phyloP scores from a whole-genome alignment of 257 asterid genomes.

The Capsicum chinense region DNA sequence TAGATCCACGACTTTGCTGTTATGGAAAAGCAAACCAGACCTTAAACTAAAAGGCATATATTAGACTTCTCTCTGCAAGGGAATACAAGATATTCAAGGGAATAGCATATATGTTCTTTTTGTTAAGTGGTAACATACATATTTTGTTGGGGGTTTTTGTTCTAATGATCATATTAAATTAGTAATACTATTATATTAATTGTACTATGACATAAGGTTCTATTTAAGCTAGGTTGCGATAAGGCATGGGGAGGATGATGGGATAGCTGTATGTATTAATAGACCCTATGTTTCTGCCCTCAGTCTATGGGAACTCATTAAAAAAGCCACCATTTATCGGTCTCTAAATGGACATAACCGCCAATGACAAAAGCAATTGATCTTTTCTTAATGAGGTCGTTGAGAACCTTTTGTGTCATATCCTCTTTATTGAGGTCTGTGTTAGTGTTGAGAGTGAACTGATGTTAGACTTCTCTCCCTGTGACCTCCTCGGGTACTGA shows the following conservation, averaged over 20 bases:
- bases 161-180: too few species aligned
- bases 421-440: neutral
- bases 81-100: neutral
- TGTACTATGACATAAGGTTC: too few species aligned
- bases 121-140: neutral
- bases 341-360: neutral
- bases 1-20: conserved; percentile 16
- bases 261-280: too few species aligned
- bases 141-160: too few species aligned
- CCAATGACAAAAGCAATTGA: neutral
- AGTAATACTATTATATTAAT: too few species aligned
- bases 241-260: too few species aligned
- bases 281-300: too few species aligned
- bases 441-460: conserved; percentile 8
- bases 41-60: conserved; percentile 7
- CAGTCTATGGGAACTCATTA: neutral
- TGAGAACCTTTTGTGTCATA: neutral
- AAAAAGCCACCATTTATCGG: conserved; percentile 12
- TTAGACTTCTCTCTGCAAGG: conserved; percentile 19
- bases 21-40: neutral
- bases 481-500: neutral
- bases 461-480: neutral
- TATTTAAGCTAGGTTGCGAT: too few species aligned
- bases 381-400: neutral
- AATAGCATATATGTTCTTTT: neutral